Evolutionary conservation across 192 early-diverging fungal genomes (phyloP).

Genomic region (Gryganskiella cystojenkinii): DNA sequence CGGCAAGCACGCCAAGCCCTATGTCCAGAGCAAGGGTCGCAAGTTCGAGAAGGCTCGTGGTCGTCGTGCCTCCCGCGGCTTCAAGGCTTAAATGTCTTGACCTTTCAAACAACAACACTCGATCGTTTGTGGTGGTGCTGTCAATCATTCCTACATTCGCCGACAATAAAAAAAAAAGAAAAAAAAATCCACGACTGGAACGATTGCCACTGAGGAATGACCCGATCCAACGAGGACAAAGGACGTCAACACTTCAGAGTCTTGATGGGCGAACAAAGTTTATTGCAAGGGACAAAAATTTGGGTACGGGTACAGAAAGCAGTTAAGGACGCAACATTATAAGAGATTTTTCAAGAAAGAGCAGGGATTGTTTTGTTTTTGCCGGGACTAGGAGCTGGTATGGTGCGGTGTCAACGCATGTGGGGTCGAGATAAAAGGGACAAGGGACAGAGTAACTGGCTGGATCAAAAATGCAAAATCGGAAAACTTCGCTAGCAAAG

Average conservation of each 20-base stretch:
- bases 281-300: too few species aligned
- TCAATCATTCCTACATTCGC: conserved; percentile 25
- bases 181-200: background rate
- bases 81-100: conserved; percentile 81
- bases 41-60: conserved; percentile 99
- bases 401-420: too few species aligned
- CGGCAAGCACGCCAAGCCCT: conserved; percentile 72
- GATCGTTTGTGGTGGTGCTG: conserved; percentile 10
- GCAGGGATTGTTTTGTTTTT: background rate
- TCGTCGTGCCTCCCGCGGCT: conserved; percentile 98
- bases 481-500: background rate
- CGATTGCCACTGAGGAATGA: too few species aligned
- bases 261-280: too few species aligned
- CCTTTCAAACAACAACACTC: background rate
- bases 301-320: too few species aligned
- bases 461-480: background rate
- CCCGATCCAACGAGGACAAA: too few species aligned
- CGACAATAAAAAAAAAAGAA: background rate
- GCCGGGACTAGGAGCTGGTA: background rate
- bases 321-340: too few species aligned
- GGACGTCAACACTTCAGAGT: too few species aligned
- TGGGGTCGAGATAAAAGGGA: background rate
- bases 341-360: background rate
- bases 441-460: background rate
- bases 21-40: conserved; percentile 98